Evolutionary conservation across 2,329 filamentous ascomycete genomes (phyloP), one percentile per base, ranked within the genome.

Genomic region (Rutstroemia sp.): DNA sequence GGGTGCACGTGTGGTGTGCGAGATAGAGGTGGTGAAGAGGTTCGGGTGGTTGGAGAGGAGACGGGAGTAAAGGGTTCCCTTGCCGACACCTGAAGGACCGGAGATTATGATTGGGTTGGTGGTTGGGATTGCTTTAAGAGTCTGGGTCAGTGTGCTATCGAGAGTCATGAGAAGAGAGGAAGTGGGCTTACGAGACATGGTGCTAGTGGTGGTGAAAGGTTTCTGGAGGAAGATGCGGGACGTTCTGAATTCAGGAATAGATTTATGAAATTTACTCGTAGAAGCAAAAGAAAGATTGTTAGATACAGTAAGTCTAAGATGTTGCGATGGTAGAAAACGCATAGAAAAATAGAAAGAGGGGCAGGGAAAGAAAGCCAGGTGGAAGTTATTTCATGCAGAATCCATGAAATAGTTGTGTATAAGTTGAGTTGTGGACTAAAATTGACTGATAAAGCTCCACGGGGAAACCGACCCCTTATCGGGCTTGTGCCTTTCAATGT

Each of bases 1-100:
- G 1, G 92, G 91, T 1, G 74, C 65, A 39, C 92, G 86, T 27
- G 92, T 96, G 7, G 92, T 96, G 77, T 96, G 86, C 59, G 80
- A 82, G 58, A 85, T 79, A 57, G 80, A 81, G 34, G 82, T 76
- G 21, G 75, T 78, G 68, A 83, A 85, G 58, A 73, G 74, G 57
- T 75, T 70, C 19, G 81, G 81, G 69, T 79, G 77, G 25, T 77
- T 74, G 5, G 74, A 75, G 70, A 90, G 87, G 50, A 92, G 83
- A 49, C 81, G 78, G 67, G 84, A 84, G 71, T 88, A 85, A 59
- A 92, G 83, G 12, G 89, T 92, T 65, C 86, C 88, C 74, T 94
- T 94, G 64, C 89, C 89, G 49, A 89, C 82, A 70, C 89, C 89
- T 10, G 83, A 87, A 60, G 89, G 89, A 56, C 89, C 89, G 49